Evolutionary conservation across 441 rosid species (phyloP).

Genomic region (Euphorbia schlechtendalii): DNA sequence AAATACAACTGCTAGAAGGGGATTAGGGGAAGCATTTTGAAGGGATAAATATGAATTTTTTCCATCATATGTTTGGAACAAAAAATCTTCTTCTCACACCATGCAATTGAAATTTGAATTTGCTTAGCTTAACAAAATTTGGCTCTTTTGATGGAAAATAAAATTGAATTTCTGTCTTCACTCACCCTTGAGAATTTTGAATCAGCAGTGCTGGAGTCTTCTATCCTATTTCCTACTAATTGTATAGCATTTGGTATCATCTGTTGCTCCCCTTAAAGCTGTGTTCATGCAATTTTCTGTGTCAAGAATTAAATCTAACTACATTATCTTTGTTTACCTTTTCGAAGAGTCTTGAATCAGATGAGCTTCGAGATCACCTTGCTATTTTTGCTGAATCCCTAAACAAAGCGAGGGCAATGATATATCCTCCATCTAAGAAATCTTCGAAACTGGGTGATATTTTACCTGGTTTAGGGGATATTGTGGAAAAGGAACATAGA

Average conservation of each 20-base stretch:
- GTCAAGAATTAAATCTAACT: conserved; percentile 5
- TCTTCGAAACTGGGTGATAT: conserved; percentile 69
- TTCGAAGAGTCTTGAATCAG: conserved; percentile 80
- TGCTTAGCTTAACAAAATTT: too few relatives aligned
- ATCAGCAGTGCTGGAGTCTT: too few relatives aligned
- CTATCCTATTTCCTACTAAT: too few relatives aligned
- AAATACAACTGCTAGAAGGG: neutral
- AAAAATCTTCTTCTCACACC: neutral
- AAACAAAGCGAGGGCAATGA: conserved; percentile 67
- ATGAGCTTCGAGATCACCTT: conserved; percentile 66
- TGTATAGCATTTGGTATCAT: neutral
- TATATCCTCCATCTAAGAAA: conserved; percentile 59
- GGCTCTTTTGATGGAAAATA: too few relatives aligned
- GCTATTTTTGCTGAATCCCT: conserved; percentile 67
- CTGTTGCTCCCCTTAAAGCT: too few relatives aligned
- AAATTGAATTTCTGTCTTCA: neutral
- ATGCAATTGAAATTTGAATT: neutral
- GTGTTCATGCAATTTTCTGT: too few relatives aligned
- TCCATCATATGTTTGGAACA: neutral
- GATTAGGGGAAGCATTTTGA: neutral
- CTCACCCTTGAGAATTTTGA: neutral
- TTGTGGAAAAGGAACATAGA: conserved; percentile 86
- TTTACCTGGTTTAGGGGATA: conserved; percentile 69
- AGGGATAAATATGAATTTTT: neutral
- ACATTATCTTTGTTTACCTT: conserved; percentile 1